Base-by-base conservation (phyloP, 164 flowering plant genomes). In the Umbellularia californica region DNA sequence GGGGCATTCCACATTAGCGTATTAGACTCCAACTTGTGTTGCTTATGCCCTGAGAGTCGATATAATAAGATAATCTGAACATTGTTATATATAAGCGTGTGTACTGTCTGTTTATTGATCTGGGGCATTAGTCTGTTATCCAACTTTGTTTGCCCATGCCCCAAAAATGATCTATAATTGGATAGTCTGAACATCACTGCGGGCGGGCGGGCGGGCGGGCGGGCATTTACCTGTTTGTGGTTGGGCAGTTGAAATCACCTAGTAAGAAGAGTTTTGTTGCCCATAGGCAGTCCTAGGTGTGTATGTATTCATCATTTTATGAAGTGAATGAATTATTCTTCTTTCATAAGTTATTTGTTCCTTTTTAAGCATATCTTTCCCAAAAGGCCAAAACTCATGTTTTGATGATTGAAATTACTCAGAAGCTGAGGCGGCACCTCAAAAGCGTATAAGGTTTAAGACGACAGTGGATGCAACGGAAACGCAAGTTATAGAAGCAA, bases 381-480 rank as follows among this genome's bases (percentile, higher is more conserved):
- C n/a, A 47, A 24, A 24, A 24, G 25, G 25, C 25, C 25, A 24
- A 68, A 52, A 10, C 47, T 24, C 1, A 5, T 14, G 14, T 25
- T 60, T 50, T 51, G 25, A 47, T 68, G 68, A 15, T 51, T 35
- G n/a, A 4, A 62, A 69, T 68, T 11, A 71, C 15, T 22, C 55
- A 73, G 77, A 55, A 27, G 79, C 84, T 78, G 92, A 71, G 10
- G 77, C 83, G 79, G 92, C 71, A n/a, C 83, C 93, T 70, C 88
- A 77, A 81, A 93, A 87, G 77, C 84, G 87, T 35, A 68, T 90
- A 78, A 88, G 88, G 82, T 95, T 95, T 82, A 95, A 93, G 79
- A 93, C 88, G 25, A 88, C 89, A 0, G 84, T 87, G 33, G 99
- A 95, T 85, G 93, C 98, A 52, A 86, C 98, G 1, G 96, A 91